Conservation (phyloP, 371 early-diverging fungal species). For the Nematocida homosporus region DNA sequence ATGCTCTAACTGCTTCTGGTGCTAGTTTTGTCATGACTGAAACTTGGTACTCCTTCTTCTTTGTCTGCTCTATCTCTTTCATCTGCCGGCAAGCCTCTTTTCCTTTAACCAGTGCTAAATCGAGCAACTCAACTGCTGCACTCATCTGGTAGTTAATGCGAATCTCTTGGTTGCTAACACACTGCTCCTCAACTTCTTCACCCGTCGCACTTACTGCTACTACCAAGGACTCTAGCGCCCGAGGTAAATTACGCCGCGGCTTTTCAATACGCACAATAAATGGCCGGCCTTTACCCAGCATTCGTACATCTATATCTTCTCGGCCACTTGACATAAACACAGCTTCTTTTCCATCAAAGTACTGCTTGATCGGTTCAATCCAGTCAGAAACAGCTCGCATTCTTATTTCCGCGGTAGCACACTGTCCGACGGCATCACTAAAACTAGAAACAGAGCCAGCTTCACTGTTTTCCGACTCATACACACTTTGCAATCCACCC, state of each 20-base stretch:
- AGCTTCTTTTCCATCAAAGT: conserved; percentile 13
- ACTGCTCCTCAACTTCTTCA: conserved; percentile 40
- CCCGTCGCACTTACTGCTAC: conserved; percentile 56
- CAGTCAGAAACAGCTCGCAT: conserved; percentile 50
- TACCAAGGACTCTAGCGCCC: conserved; percentile 2
- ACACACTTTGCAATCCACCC: not conserved
- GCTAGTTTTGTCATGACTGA: conserved; percentile 32
- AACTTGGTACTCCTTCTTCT: conserved; percentile 56
- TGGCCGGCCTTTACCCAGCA: conserved; percentile 84
- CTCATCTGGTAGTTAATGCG: not conserved
- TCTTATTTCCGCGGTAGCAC: not conserved
- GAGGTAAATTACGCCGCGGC: conserved; percentile 73
- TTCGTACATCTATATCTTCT: conserved; percentile 90
- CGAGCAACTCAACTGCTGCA: conserved; percentile 29
- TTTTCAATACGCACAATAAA: conserved; percentile 80
- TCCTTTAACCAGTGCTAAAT: conserved; percentile 25
- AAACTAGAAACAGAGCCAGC: not conserved
- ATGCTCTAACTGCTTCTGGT: conserved; percentile 2
- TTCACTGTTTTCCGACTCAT: not conserved
- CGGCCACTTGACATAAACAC: conserved; percentile 79
- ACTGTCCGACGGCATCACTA: not conserved
- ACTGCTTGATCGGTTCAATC: conserved; percentile 30
- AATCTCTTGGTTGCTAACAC: not conserved
- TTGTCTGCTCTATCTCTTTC: conserved; percentile 41
- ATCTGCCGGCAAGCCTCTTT: conserved; percentile 43